Evolutionary conservation across 495 filamentous ascomycete species (phyloP).

Genomic region (Podospora pseudoanserina): DNA sequence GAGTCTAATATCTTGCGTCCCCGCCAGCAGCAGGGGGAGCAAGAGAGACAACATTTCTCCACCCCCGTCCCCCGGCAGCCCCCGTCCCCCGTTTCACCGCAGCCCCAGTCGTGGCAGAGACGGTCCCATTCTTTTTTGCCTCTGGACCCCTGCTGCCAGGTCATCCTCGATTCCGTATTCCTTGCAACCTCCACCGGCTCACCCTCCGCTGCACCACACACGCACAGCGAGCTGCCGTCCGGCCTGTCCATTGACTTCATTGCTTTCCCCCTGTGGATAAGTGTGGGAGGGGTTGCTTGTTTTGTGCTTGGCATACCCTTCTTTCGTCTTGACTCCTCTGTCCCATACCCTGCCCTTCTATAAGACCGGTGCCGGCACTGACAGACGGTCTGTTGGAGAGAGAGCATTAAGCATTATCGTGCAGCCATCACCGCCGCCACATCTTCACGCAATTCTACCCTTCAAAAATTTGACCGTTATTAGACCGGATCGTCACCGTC

Average conservation of each 20-base stretch:
- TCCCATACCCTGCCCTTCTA: background rate
- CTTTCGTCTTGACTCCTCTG: slow-evolving; percentile 11
- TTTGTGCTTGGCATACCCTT: slow-evolving; percentile 20
- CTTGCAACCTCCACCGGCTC: slow-evolving; percentile 11
- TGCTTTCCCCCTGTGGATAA: slow-evolving; percentile 4
- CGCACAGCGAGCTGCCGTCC: slow-evolving; percentile 1
- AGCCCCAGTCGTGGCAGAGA: slow-evolving; percentile 14
- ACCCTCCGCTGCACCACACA: slow-evolving; percentile 12
- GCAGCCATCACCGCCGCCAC: slow-evolving; percentile 9
- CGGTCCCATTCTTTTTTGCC: slow-evolving; percentile 4
- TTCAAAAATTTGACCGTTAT: slow-evolving; percentile 34
- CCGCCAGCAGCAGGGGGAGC: background rate
- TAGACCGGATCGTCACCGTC: slow-evolving; percentile 31
- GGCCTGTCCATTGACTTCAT: slow-evolving; percentile 30
- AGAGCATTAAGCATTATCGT: slow-evolving; percentile 3
- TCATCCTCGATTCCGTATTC: slow-evolving; percentile 11
- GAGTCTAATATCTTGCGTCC: slow-evolving; percentile 5
- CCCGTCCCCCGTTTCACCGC: background rate
- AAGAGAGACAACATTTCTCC: background rate
- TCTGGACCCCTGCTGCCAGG: slow-evolving; percentile 17
- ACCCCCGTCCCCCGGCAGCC: background rate
- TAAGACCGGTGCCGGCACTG: background rate
- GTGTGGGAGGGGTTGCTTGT: slow-evolving; percentile 14
- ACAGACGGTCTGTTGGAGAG: background rate
- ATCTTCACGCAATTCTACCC: slow-evolving; percentile 28